phyloP scores from a whole-genome alignment of 1,284 basidiomycete genomes.

The Austroboletus novae-zelandiae region DNA sequence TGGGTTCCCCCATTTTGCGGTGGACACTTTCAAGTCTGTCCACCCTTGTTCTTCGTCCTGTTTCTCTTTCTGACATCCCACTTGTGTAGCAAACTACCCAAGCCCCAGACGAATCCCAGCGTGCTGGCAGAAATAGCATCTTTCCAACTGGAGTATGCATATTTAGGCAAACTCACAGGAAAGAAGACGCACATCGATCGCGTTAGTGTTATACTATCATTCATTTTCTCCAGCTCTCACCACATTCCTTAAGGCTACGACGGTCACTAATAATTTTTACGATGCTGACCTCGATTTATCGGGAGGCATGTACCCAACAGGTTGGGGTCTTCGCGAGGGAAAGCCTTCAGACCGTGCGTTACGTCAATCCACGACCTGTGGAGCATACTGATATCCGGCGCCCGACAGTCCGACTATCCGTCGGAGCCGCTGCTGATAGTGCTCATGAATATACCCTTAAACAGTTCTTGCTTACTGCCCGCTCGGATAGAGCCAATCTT shows the following conservation, averaged over 20 bases:
- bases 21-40: conserved; percentile 48
- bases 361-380: conserved; percentile 1
- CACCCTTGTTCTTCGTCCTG: neutral
- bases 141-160: conserved; percentile 57
- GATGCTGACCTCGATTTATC: conserved; percentile 41
- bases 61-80: neutral
- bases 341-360: conserved; percentile 40
- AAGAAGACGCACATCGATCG: conserved; percentile 45
- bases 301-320: conserved; percentile 55
- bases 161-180: conserved; percentile 54
- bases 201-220: conserved; percentile 31
- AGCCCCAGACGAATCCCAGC: conserved; percentile 31
- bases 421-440: conserved; percentile 67
- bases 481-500: conserved; percentile 54
- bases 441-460: conserved; percentile 76
- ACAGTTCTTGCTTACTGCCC: conserved; percentile 62
- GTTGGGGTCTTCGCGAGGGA: conserved; percentile 47
- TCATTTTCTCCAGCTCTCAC: neutral
- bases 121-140: conserved; percentile 56
- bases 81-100: neutral
- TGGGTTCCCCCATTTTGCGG: conserved; percentile 48
- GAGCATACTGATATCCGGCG: conserved; percentile 5
- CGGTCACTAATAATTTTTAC: conserved; percentile 48
- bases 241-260: conserved; percentile 41
- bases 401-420: conserved; percentile 47